Base-by-base conservation (phyloP, 768 basidiomycete species). In the Pleurotus tuoliensis region DNA sequence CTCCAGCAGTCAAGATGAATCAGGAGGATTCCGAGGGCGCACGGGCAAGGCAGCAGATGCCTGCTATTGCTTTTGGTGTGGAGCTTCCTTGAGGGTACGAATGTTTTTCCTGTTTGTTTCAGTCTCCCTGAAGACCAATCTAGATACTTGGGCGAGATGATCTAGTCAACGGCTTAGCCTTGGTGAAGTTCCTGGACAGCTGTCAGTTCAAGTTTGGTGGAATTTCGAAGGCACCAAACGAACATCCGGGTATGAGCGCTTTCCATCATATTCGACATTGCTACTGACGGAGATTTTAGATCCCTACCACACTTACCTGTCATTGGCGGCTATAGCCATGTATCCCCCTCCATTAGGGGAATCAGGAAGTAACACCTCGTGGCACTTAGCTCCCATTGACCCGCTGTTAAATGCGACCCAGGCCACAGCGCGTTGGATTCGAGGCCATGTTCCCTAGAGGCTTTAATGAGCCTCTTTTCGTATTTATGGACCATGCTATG, bases 1-100 rank as follows among this genome's bases (percentile, higher is more conserved):
- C 1, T 59, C 86, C 13, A 81, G 84, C 45, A 90, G 88, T 50
- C 94, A 93, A 66, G 75, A 81, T 46, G 58, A 63, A 0, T 76
- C 76, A 0, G 93, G 93, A 0, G 96, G 96, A 0, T 97, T 94
- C 66, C 76, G 88, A 62, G 96, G 96, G 2, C 80, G 96, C 20
- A 93, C 93, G 1, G 87, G 84, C 57, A 99, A 99, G 72, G 76
- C 79, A 3, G 82, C 88, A 4, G 96, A 98, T 61, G 91, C 94
- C 2, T 99, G 96, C 68, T 99, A 99, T 70, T 92, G 90, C 61
- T 98, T 97, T 69, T 99, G 96, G 96, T 89, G 88, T 62, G 88
- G 91, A 3, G 94, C 86, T 7, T 78, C 91, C 0, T 70, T 98
- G 8, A 71, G 81, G 65, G 95, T 95, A 59, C 51, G 82, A 67